Percentiles rank a stretch among this genome's conserved stretches.
phyloP scores from a whole-genome alignment of 176 grass and related monocot species.

The Hyparrhenia diplandra region DNA sequence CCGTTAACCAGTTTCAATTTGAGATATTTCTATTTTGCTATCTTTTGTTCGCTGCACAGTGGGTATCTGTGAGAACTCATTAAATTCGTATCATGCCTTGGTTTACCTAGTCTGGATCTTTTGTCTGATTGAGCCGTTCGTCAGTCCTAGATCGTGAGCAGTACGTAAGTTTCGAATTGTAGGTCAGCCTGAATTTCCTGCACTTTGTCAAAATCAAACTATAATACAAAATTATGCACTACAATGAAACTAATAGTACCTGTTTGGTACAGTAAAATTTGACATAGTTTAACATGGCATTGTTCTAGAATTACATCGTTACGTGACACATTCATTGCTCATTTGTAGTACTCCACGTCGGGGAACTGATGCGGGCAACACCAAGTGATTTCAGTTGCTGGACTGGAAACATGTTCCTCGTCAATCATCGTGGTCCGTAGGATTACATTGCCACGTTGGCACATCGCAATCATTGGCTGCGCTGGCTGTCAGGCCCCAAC shows the following conservation, averaged over 20 bases:
- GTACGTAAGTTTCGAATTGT: neutral
- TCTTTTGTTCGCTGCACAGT: neutral
- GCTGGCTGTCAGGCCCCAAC: neutral
- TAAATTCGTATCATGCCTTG: neutral
- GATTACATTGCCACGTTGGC: neutral
- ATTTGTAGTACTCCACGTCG: no score
- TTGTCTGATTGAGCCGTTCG: neutral
- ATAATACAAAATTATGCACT: no score
- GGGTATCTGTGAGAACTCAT: neutral
- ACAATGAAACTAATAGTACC: no score
- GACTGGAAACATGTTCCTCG: no score
- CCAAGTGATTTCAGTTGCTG: neutral
- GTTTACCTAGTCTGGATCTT: neutral
- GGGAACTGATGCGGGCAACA: neutral
- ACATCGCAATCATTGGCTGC: neutral
- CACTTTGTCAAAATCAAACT: no score
- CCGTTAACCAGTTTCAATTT: neutral
- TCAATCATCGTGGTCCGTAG: neutral
- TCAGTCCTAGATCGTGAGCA: neutral
- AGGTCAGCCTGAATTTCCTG: neutral
- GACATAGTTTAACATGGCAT: no score
- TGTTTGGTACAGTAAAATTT: no score
- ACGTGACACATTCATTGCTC: no score
- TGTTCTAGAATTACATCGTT: no score
- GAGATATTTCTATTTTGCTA: neutral